Conservation (phyloP, 208 protist genomes). For the Leishmania tropica region DNA sequence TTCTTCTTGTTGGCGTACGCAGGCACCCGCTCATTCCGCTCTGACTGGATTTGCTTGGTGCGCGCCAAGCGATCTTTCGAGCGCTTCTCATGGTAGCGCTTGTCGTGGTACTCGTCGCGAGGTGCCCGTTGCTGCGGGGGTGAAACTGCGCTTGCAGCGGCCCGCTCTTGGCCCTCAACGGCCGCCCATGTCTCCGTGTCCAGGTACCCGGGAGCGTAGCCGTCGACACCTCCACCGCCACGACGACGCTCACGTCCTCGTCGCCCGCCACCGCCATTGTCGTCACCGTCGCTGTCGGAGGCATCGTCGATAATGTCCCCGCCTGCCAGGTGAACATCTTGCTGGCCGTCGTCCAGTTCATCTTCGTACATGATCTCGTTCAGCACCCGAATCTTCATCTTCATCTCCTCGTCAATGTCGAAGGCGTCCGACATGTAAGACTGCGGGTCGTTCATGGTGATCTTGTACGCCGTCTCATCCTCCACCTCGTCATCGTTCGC, state of each 20-base stretch:
- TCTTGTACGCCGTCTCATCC: constrained; percentile 24
- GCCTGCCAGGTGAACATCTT: constrained; percentile 38
- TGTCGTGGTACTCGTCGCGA: constrained; percentile 77
- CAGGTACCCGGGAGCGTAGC: neutral
- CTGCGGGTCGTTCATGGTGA: constrained; percentile 31
- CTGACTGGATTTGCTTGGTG: constrained; percentile 51
- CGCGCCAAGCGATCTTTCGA: constrained; percentile 45
- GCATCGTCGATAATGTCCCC: constrained; percentile 40
- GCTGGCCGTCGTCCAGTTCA: constrained; percentile 79
- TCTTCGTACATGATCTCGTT: constrained; percentile 92
- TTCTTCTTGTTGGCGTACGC: constrained; percentile 81
- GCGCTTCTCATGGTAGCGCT: constrained; percentile 64
- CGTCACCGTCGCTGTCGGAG: constrained; percentile 15
- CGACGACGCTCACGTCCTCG: constrained; percentile 10
- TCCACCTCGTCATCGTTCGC: constrained; percentile 13
- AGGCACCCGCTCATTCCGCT: constrained; percentile 24
- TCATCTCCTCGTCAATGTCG: constrained; percentile 75
- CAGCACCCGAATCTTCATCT: constrained; percentile 83
- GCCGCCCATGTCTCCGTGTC: neutral
- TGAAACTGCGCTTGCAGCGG: neutral
- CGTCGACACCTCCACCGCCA: neutral
- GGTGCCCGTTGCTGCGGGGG: constrained; percentile 16
- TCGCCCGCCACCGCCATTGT: neutral
- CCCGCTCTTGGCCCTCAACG: neutral
- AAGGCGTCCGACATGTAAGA: constrained; percentile 47